A percentile compares a stretch with the other conserved stretches of the same genome.
Conservation (phyloP, 257 asterid genomes). For the Phtheirospermum japonicum region DNA sequence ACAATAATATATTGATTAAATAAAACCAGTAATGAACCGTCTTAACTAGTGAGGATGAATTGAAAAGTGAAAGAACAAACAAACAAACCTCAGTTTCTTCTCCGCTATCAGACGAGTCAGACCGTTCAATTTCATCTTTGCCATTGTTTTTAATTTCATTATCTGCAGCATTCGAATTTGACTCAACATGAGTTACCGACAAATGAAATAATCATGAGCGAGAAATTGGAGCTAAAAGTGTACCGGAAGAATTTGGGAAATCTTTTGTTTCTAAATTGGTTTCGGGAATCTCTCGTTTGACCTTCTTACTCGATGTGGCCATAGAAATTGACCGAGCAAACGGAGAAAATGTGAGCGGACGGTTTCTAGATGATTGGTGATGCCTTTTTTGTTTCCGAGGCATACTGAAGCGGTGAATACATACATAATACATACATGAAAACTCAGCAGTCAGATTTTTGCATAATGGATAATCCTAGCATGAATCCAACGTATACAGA, state of each 20-base stretch:
- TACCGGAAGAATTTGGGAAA: conserved; percentile 44
- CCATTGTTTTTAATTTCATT: conserved; percentile 30
- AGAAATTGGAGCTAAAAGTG: conserved; percentile 18
- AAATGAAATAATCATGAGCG: background rate
- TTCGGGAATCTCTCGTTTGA: conserved; percentile 30
- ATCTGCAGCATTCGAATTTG: conserved; percentile 33
- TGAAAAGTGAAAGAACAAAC: conserved; percentile 24
- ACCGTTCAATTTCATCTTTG: conserved; percentile 25
- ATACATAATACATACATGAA: background rate
- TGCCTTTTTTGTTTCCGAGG: conserved; percentile 44
- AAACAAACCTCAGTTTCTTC: conserved; percentile 60
- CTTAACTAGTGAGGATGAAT: conserved; percentile 6
- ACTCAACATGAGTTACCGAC: background rate
- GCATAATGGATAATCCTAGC: background rate
- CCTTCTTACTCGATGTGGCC: conserved; percentile 38
- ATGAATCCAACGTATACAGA: background rate
- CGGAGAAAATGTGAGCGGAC: conserved; percentile 61
- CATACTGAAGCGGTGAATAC: conserved; percentile 35
- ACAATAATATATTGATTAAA: conserved; percentile 19
- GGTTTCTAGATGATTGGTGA: conserved; percentile 28
- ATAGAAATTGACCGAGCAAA: conserved; percentile 61
- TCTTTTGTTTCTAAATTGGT: conserved; percentile 29
- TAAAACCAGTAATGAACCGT: background rate
- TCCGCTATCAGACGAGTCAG: conserved; percentile 59
- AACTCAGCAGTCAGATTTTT: background rate